A percentile compares a stretch with the other conserved stretches of the same genome.
Conservation (phyloP, 495 filamentous ascomycete genomes). For the Viridothelium virens region DNA sequence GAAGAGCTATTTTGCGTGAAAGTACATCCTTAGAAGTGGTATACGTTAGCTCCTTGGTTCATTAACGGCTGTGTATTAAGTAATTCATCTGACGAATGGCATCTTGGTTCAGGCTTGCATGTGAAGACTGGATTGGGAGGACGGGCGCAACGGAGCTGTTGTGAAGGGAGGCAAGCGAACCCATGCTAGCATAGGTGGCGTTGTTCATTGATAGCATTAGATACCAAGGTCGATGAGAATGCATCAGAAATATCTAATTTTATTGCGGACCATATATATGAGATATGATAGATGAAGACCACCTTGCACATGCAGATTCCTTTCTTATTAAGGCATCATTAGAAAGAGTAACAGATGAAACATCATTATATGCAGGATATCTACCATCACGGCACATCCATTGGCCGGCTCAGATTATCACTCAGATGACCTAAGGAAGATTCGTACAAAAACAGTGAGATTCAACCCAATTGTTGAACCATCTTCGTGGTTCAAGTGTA, state of each 20-base stretch:
- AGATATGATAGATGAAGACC: no score
- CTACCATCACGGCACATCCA: no score
- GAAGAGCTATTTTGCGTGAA: constrained; percentile 97
- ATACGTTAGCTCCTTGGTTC: background rate
- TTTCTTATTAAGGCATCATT: no score
- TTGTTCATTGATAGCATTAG: constrained; percentile 8
- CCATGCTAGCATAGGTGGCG: background rate
- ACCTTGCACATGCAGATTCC: no score
- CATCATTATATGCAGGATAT: no score
- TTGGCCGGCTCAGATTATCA: no score
- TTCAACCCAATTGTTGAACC: no score
- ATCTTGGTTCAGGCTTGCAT: constrained; percentile 1
- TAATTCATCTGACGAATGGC: background rate
- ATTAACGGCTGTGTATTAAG: background rate
- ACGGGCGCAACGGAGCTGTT: background rate
- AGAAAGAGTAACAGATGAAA: no score
- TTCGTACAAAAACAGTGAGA: no score
- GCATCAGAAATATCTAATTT: background rate
- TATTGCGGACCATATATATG: background rate
- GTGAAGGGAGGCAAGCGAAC: background rate
- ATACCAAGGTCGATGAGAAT: background rate
- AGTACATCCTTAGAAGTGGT: background rate
- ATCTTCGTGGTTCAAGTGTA: no score
- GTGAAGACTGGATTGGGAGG: background rate
- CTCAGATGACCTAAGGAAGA: no score